Conservation (phyloP, 805 yeast genomes). For the Starmera pachycereana region DNA sequence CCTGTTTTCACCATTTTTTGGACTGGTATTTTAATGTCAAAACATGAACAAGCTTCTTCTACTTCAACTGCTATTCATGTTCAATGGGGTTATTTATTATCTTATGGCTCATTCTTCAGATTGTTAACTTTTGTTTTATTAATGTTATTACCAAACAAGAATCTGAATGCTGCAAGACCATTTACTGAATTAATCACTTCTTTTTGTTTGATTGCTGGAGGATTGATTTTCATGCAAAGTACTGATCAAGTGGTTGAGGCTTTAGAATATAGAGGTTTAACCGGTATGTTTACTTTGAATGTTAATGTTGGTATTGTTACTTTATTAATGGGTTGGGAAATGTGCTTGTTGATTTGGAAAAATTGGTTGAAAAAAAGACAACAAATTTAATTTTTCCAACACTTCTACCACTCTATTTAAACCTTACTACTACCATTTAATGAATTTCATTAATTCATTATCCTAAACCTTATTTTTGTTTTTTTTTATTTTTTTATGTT, state of each 20-base stretch:
- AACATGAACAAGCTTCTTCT: constrained; percentile 76
- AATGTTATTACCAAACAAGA: constrained; percentile 31
- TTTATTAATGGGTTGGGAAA: constrained; percentile 81
- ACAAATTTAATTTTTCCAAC: constrained; percentile 7
- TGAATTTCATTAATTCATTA: no score
- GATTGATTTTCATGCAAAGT: constrained; percentile 84
- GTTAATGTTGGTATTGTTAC: constrained; percentile 72
- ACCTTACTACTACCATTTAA: not conserved
- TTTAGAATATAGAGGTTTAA: constrained; percentile 71
- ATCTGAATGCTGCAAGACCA: constrained; percentile 53
- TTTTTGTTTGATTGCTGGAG: constrained; percentile 80
- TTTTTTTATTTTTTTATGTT: no score
- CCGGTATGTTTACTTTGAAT: constrained; percentile 86
- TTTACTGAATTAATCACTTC: constrained; percentile 76
- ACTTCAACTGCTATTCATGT: constrained; percentile 72
- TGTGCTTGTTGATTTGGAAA: constrained; percentile 55
- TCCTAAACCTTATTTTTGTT: no score
- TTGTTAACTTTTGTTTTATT: constrained; percentile 49
- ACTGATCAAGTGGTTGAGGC: constrained; percentile 80
- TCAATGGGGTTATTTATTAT: constrained; percentile 86
- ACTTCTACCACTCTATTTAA: constrained; percentile 1
- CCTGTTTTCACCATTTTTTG: constrained; percentile 89
- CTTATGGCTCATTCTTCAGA: constrained; percentile 77
- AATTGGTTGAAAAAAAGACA: constrained; percentile 31
- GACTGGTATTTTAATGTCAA: constrained; percentile 95